Base-by-base conservation (phyloP, 2,329 filamentous ascomycete genomes). In the Periconia sp. region DNA sequence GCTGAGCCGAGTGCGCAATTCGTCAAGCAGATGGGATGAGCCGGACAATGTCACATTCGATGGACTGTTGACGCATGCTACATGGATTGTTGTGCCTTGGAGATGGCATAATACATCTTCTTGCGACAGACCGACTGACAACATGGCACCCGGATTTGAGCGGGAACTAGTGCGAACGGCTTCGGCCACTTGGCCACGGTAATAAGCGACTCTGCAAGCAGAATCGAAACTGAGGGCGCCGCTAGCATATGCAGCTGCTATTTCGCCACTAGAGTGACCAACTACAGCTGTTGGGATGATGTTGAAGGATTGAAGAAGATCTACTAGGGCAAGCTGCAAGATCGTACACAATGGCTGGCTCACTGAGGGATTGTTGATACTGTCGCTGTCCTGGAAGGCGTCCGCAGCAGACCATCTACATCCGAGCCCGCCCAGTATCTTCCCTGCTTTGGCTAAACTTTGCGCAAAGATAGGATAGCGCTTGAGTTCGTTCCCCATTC, bases 1-100 rank as follows among this genome's bases (percentile, higher is more conserved):
- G 5, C 74, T 61, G 0, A 79, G 57, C 2, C 58, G 54, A 1
- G 61, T 50, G 19, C 67, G 63, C 2, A 69, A 47, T 33, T 68
- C 61, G 0, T 68, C 54, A 15, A 79, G 68, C 3, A 67, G 70
- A 51, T 70, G 64, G 0, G 48, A 46, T 52, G 78, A 71, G 1
- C 78, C 77, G 15, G 76, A 76, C 1, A 79, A 37, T 0, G 78
- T 80, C 2, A 78, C 60, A 43, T 69, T 76, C 0, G 56, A 45
- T 1, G 74, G 68, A 9, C 68, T 53, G 58, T 80, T 80, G 40
- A 62, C 55, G 37, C 59, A 62, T 11, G 62, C 63, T 23, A 58
- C 27, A 40, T 15, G 11, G 6, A 40, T 2, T 14, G 33, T 27
- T 27, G 17, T 17, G 11, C 31, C 11, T 19, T 17, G n/a, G 18